phyloP scores from a whole-genome alignment of 2,329 filamentous ascomycete species.

The Cercospora sp. region DNA sequence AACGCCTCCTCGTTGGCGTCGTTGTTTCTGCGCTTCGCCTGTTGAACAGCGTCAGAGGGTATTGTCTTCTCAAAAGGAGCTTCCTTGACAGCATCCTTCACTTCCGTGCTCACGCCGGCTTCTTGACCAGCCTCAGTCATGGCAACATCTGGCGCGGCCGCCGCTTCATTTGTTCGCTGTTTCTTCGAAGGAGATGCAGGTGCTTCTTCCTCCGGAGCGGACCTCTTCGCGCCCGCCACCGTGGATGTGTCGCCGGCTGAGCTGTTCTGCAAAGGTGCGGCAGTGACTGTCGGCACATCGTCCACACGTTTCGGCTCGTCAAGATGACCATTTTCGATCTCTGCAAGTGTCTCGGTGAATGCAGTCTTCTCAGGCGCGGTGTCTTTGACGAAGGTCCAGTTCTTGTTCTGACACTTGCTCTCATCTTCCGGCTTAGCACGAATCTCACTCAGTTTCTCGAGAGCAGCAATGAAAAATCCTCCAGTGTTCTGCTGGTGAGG shows the following conservation, averaged over 20 bases:
- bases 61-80: slow-evolving; percentile 32
- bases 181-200: slow-evolving; percentile 43
- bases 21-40: slow-evolving; percentile 34
- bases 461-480: slow-evolving; percentile 93
- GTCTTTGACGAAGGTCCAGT: slow-evolving; percentile 34
- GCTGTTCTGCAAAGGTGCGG: slow-evolving; percentile 14
- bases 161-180: slow-evolving; percentile 27
- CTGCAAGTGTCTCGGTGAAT: slow-evolving; percentile 44
- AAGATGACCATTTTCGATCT: slow-evolving; percentile 38
- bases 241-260: slow-evolving; percentile 17
- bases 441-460: slow-evolving; percentile 89
- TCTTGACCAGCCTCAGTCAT: slow-evolving; percentile 15
- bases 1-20: slow-evolving; percentile 81
- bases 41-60: slow-evolving; percentile 17
- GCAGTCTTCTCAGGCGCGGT: slow-evolving; percentile 28
- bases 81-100: slow-evolving; percentile 28
- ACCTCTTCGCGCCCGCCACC: slow-evolving; percentile 40
- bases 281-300: slow-evolving; percentile 11
- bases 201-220: slow-evolving; percentile 42
- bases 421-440: slow-evolving; percentile 70
- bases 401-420: slow-evolving; percentile 44
- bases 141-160: slow-evolving; percentile 26
- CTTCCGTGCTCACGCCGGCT: slow-evolving; percentile 24
- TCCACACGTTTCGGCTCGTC: slow-evolving; percentile 20
- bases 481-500: slow-evolving; percentile 95